phyloP scores from a whole-genome alignment of 306 rosid species.

The Inga oerstediana region DNA sequence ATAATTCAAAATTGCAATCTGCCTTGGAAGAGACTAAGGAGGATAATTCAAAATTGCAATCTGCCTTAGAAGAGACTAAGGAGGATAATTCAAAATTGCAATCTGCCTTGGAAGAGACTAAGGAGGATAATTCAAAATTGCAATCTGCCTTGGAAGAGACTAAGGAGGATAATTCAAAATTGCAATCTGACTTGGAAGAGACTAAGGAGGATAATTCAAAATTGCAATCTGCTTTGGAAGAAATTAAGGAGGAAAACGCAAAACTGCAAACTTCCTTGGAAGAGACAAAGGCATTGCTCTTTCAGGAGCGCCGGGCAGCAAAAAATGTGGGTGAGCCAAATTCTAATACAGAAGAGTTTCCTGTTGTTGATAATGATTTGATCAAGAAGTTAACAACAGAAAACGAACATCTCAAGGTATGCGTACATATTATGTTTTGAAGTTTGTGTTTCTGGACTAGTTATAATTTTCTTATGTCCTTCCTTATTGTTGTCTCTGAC shows the following conservation, averaged over 20 bases:
- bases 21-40: constrained; percentile 63
- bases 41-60: constrained; percentile 70
- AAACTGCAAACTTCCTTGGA: constrained; percentile 68
- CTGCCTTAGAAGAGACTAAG: constrained; percentile 66
- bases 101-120: constrained; percentile 66
- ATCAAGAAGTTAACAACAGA: constrained; percentile 61
- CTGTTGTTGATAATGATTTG: constrained; percentile 58
- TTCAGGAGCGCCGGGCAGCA: constrained; percentile 62
- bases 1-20: constrained; percentile 66
- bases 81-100: constrained; percentile 32
- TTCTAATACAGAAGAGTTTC: constrained; percentile 44
- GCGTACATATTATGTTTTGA: constrained; percentile 2
- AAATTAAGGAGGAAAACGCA: constrained; percentile 66
- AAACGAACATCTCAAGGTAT: constrained; percentile 77
- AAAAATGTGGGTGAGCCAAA: constrained; percentile 42
- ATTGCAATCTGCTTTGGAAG: constrained; percentile 66
- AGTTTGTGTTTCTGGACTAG: constrained; percentile 6
- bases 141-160: constrained; percentile 67
- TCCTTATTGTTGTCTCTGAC: constrained; percentile 26
- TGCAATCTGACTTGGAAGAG: constrained; percentile 70
- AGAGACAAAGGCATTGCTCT: constrained; percentile 55
- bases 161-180: constrained; percentile 63
- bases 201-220: constrained; percentile 67
- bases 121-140: constrained; percentile 67
- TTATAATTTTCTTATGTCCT: constrained; percentile 17